Conservation (phyloP, 1,284 basidiomycete genomes). For the Thecaphora frezii region DNA sequence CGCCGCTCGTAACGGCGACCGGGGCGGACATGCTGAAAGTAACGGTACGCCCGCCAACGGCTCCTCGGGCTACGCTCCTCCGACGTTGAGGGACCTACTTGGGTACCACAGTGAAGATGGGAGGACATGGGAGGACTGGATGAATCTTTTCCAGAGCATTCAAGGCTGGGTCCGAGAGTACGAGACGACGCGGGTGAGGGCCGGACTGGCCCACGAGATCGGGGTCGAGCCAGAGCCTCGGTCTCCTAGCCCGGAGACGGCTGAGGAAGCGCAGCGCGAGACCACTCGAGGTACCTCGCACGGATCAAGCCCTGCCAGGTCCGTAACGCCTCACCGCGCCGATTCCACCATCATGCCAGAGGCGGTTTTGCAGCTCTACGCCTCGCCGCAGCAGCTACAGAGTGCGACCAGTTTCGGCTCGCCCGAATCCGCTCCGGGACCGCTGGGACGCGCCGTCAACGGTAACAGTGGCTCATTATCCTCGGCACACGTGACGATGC, state of each 20-base stretch:
- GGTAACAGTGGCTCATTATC: background rate
- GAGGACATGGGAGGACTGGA: constrained; percentile 53
- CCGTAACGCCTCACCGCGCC: background rate
- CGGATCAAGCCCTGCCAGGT: no score
- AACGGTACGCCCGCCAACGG: no score
- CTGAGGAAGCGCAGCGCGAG: constrained; percentile 2
- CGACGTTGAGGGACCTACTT: background rate
- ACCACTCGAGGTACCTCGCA: no score
- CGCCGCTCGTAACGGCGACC: no score
- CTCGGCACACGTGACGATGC: background rate
- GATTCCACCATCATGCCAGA: background rate
- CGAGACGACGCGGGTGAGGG: constrained; percentile 41
- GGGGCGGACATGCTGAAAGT: no score
- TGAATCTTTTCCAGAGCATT: constrained; percentile 39
- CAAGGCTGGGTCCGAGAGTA: constrained; percentile 51
- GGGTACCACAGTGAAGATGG: background rate
- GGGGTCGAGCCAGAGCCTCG: constrained; percentile 20
- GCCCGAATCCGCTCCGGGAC: constrained; percentile 4
- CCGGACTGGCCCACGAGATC: constrained; percentile 44
- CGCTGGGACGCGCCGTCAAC: background rate
- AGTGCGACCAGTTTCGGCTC: constrained; percentile 21
- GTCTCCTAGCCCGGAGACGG: background rate
- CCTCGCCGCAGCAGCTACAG: constrained; percentile 5
- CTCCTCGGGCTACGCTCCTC: no score
- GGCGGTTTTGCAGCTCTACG: background rate